Percentiles rank a stretch among this genome's conserved stretches.
These are phyloP conservation scores for Leccinum sublutescens DNA, from an alignment of 768 basidiomycete genomes.

Conservation along the genomic window DNA sequence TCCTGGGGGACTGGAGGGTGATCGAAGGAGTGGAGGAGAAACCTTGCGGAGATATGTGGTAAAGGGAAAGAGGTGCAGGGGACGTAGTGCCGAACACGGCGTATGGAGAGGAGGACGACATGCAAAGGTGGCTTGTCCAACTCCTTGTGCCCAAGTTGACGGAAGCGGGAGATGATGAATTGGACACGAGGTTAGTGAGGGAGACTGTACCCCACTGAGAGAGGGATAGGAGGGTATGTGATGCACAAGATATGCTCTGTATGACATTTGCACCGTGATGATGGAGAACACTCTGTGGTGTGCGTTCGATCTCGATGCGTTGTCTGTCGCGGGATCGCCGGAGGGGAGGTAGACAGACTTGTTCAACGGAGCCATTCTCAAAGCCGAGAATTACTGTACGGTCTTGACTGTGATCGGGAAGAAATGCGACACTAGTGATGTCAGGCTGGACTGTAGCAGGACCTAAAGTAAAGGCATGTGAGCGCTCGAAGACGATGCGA, in stretches of 20 bases:
- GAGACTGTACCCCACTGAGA: conserved; percentile 54
- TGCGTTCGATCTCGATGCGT: conserved; percentile 22
- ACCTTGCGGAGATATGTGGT: conserved; percentile 47
- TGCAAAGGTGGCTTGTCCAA: conserved; percentile 62
- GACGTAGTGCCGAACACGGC: conserved; percentile 67
- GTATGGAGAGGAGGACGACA: conserved; percentile 51
- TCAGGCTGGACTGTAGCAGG: conserved; percentile 36
- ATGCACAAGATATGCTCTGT: conserved; percentile 53
- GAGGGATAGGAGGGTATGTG: conserved; percentile 51
- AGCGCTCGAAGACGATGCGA: conserved; percentile 48
- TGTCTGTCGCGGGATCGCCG: conserved; percentile 5
- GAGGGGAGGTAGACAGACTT: conserved; percentile 35
- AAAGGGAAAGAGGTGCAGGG: conserved; percentile 54
- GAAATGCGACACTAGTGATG: conserved; percentile 55
- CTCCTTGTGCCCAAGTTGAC: conserved; percentile 52
- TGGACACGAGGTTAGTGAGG: conserved; percentile 32
- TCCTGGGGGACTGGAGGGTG: conserved; percentile 42
- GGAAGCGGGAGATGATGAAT: conserved; percentile 22
- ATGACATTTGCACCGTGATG: conserved; percentile 47
- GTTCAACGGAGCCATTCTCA: conserved; percentile 57
- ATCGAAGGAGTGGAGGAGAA: conserved; percentile 48
- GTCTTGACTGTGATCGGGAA: conserved; percentile 44
- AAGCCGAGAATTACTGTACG: conserved; percentile 54
- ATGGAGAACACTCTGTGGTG: conserved; percentile 24
- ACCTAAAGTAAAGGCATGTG: conserved; percentile 37